Evolutionary conservation across 495 filamentous ascomycete species (phyloP), one percentile per base, ranked within the genome.

Genomic region (Delitschia confertaspora): DNA sequence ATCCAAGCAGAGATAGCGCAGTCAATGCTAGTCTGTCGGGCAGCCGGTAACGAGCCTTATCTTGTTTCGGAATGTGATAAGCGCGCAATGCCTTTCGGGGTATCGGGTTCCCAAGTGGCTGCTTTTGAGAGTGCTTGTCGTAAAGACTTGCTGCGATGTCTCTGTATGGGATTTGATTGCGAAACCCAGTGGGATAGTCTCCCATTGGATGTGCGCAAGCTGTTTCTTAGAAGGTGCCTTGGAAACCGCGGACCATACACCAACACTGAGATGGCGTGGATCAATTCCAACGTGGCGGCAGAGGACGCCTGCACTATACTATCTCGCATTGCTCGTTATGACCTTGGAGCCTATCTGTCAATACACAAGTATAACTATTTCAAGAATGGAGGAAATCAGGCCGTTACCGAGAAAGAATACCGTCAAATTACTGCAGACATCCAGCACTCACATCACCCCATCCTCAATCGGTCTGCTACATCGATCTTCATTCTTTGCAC

Each of bases 1-100:
- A 65, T 71, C 32, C 65, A 76, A 45, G 68, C 74, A 2, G 49
- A 60, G 2, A 58, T 75, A 27, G 52, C 67, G 9, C 71, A 73
- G 38, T 66, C 64, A 10, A 62, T 75, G 16, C 53, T 75, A n/a
- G 52, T 52, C 7, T 47, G 50, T 24, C 33, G 48, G 11, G 10
- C 43, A 14, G 7, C 14, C 13, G 23, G 22, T 16, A 36, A 43
- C 23, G 49, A 57, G 18, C 11, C 27, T 17, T 42, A 46, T 38
- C 14, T 18, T 2, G 38, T 62, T 27, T 50, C 61, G 3, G 51
- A 60, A 35, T 45, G 60, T 30, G 45, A 53, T 17, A 60, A 58
- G 30, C 53, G 58, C 3, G 41, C 47, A 1, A 39, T 55, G 29
- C 42, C 52, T 2, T 31, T 21, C 7, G 32, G 23, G 10, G 17